Evolutionary conservation across 2,329 filamentous ascomycete genomes (phyloP).

Genomic region (Hymenoscyphus occultus): DNA sequence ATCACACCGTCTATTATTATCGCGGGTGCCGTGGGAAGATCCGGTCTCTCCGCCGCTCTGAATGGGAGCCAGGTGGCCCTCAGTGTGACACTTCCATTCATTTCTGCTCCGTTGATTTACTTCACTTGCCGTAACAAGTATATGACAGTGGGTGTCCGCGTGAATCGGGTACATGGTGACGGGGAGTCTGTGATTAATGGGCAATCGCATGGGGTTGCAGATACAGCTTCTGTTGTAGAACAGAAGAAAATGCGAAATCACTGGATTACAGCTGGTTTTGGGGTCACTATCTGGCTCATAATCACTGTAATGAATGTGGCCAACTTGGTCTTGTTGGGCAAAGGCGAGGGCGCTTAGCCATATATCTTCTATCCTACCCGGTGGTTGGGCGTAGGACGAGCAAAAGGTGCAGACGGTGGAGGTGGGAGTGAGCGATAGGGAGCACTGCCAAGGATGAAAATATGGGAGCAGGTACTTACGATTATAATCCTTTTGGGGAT

Average conservation of each 20-base stretch:
- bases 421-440: no score
- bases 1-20: constrained; percentile 83
- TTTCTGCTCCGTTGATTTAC: constrained; percentile 79
- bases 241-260: constrained; percentile 63
- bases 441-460: no score
- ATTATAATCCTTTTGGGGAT: no score
- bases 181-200: constrained; percentile 30
- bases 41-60: constrained; percentile 68
- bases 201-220: constrained; percentile 12
- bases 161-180: constrained; percentile 18
- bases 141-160: constrained; percentile 55
- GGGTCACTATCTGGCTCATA: constrained; percentile 65
- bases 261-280: constrained; percentile 59
- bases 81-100: constrained; percentile 75
- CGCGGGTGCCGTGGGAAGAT: constrained; percentile 70
- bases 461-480: no score
- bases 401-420: no score
- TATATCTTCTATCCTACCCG: neutral
- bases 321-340: constrained; percentile 64
- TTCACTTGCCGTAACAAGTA: constrained; percentile 77
- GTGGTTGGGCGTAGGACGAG: no score
- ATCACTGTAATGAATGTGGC: constrained; percentile 80
- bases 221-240: constrained; percentile 5
- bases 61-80: constrained; percentile 76
- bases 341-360: constrained; percentile 19